Percentiles rank a stretch among this genome's conserved stretches.
Evolutionary conservation across 2,329 filamentous ascomycete species (phyloP).

Genomic region (Zymoseptoria brevis): DNA sequence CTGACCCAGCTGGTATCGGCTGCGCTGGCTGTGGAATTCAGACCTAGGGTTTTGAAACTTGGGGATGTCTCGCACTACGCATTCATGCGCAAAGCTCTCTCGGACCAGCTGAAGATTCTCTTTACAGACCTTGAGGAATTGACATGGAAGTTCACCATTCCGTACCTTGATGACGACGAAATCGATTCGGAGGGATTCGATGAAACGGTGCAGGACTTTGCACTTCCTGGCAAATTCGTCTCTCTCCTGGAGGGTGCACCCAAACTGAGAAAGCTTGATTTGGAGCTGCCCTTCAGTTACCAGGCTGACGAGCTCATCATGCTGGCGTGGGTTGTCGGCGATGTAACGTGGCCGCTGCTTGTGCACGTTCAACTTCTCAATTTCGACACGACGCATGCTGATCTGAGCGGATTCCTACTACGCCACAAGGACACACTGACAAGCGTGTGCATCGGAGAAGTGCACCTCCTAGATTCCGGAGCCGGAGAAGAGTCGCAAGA

Average conservation of each 20-base stretch:
- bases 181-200: not conserved
- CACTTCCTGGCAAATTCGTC: not conserved
- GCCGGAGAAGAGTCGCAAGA: not conserved
- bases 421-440: not conserved
- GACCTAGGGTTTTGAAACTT: not conserved
- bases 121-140: not conserved
- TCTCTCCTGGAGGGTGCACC: not conserved
- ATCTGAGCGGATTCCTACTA: not conserved
- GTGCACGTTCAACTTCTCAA: not conserved
- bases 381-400: not conserved
- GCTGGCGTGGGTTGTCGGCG: not conserved
- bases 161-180: not conserved
- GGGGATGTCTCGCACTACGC: not conserved
- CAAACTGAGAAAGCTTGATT: not conserved
- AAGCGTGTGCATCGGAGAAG: not conserved
- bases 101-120: not conserved
- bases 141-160: not conserved
- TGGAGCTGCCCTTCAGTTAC: not conserved
- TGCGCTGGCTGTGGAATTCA: not conserved
- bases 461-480: not conserved
- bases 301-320: not conserved
- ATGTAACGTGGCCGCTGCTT: not conserved
- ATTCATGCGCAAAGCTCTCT: not conserved
- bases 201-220: not conserved
- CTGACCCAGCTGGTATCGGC: not conserved